A percentile compares a stretch with the other conserved stretches of the same genome.
These are phyloP conservation scores for Synchytrium microbalum DNA, from an alignment of 371 early-diverging fungal genomes.

Conservation along the genomic window DNA sequence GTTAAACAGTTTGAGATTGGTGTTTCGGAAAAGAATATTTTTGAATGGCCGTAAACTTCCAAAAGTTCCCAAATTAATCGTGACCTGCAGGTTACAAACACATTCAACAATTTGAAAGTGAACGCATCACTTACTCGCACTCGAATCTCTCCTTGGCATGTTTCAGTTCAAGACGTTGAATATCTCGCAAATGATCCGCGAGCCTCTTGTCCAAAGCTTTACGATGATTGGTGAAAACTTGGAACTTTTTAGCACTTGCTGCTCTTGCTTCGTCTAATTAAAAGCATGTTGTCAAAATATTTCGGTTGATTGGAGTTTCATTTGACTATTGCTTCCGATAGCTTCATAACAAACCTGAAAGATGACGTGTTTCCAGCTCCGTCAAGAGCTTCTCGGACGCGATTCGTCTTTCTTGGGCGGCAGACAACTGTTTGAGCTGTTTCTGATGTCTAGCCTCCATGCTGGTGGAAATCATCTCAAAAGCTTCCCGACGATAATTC, in stretches of 20 bases:
- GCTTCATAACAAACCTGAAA: slow-evolving; percentile 6
- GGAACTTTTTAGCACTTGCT: not conserved
- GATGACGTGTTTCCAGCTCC: slow-evolving; percentile 25
- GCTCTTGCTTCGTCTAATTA: not conserved
- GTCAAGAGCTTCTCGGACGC: slow-evolving; percentile 12
- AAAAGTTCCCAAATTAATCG: no score
- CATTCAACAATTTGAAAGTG: no score
- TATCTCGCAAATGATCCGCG: slow-evolving; percentile 8
- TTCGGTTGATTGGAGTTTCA: not conserved
- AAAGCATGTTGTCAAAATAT: no score
- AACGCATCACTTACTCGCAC: slow-evolving; percentile 1
- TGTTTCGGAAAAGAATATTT: no score
- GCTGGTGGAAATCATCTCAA: not conserved
- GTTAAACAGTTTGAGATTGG: not conserved
- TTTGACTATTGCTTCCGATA: not conserved
- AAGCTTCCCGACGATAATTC: not conserved
- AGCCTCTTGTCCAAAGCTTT: slow-evolving; percentile 8
- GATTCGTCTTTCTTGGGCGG: slow-evolving; percentile 24
- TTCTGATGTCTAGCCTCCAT: slow-evolving; percentile 15
- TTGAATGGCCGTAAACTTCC: no score
- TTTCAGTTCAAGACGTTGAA: slow-evolving; percentile 8
- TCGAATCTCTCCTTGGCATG: slow-evolving; percentile 12
- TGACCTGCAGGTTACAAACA: no score
- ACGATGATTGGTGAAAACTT: slow-evolving; percentile 1
- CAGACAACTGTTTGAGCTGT: slow-evolving; percentile 20